These are phyloP conservation scores for Polyporus arcularius DNA, from an alignment of 768 basidiomycete genomes.

Conservation along the genomic window DNA sequence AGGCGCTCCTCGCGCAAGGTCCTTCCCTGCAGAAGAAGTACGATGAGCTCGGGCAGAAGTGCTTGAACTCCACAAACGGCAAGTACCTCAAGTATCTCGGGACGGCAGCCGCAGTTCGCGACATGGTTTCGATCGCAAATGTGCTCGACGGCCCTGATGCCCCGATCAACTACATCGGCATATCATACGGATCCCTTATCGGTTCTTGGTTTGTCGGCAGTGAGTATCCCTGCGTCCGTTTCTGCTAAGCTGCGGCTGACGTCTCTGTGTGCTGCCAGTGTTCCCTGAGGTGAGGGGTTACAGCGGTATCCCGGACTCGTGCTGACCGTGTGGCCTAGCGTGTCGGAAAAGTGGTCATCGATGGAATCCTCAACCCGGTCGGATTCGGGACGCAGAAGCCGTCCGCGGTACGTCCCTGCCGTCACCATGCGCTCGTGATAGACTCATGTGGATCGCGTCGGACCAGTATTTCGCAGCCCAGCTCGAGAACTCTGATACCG, in stretches of 20 bases:
- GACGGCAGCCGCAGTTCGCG: conserved; percentile 2
- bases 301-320: too few relatives aligned
- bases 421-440: too few relatives aligned
- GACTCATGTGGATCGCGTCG: too few relatives aligned
- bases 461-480: not conserved
- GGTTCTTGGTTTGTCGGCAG: not conserved
- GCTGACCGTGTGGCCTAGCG: not conserved
- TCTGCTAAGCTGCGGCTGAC: not conserved
- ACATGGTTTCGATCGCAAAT: conserved; percentile 8
- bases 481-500: conserved; percentile 1
- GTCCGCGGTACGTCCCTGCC: not conserved
- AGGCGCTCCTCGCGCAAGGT: not conserved
- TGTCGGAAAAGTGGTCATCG: not conserved
- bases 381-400: not conserved
- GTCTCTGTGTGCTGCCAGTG: not conserved
- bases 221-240: not conserved
- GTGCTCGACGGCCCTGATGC: conserved; percentile 5
- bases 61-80: not conserved
- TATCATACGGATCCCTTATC: conserved; percentile 4
- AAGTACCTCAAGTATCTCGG: conserved; percentile 7
- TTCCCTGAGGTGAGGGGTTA: conserved; percentile 4
- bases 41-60: conserved; percentile 2
- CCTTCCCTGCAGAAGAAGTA: not conserved
- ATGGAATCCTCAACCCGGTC: conserved; percentile 3
- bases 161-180: conserved; percentile 3